Percentiles rank a stretch among this genome's conserved stretches.
phyloP scores from a whole-genome alignment of 2,329 filamentous ascomycete species.

The Fusarium penzigii region DNA sequence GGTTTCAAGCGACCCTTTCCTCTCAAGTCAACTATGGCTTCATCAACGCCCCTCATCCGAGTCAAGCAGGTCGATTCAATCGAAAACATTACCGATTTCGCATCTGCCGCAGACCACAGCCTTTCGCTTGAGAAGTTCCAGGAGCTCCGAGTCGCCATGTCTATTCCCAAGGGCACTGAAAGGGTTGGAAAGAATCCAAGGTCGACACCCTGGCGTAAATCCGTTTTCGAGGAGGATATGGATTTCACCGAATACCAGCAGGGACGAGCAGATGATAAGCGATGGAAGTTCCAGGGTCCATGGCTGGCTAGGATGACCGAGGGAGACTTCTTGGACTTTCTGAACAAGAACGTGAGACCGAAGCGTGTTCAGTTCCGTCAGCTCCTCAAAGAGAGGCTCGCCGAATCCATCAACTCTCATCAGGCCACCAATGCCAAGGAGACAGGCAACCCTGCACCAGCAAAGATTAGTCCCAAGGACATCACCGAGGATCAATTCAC shows the following conservation, averaged over 20 bases:
- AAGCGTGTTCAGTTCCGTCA: conserved; percentile 56
- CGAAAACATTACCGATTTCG: conserved; percentile 88
- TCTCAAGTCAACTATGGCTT: conserved; percentile 69
- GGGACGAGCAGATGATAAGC: conserved; percentile 43
- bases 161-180: conserved; percentile 45
- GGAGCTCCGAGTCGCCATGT: conserved; percentile 74
- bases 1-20: conserved; percentile 86
- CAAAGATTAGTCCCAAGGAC: conserved; percentile 32
- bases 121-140: conserved; percentile 83
- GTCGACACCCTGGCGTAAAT: conserved; percentile 39
- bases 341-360: conserved; percentile 54
- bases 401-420: conserved; percentile 45
- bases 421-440: conserved; percentile 42
- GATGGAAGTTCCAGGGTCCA: conserved; percentile 69
- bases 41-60: conserved; percentile 73
- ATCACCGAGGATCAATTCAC: conserved; percentile 54
- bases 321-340: conserved; percentile 59
- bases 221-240: conserved; percentile 60
- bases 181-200: conserved; percentile 15
- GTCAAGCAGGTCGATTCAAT: conserved; percentile 79
- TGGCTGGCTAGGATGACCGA: conserved; percentile 65
- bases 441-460: conserved; percentile 33
- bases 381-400: conserved; percentile 52
- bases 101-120: conserved; percentile 78
- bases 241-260: conserved; percentile 51